These are phyloP conservation scores for Samsoniella hepiali DNA, from an alignment of 2,329 filamentous ascomycete genomes.

Conservation along the genomic window DNA sequence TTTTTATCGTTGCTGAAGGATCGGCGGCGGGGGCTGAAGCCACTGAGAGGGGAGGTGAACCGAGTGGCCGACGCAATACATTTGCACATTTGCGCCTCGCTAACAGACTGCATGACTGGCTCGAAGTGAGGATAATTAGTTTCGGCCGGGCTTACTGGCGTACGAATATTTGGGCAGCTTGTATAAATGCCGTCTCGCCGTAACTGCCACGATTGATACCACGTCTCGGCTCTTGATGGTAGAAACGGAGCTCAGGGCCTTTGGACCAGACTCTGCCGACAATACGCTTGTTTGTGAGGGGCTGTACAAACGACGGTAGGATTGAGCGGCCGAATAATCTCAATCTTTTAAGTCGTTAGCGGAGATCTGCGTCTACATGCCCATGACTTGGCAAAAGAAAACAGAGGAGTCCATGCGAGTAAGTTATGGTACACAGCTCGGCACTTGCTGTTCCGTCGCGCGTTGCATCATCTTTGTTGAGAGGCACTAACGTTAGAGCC, in stretches of 20 bases:
- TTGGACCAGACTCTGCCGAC: no score
- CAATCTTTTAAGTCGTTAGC: background rate
- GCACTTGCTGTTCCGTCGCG: background rate
- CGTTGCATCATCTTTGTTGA: background rate
- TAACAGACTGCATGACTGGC: background rate
- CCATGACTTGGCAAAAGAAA: background rate
- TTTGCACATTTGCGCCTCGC: background rate
- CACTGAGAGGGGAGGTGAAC: constrained; percentile 4
- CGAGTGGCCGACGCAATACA: background rate
- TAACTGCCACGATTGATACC: no score
- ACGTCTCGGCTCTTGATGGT: no score
- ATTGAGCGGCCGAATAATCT: background rate
- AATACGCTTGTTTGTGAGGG: background rate
- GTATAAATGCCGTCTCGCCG: no score
- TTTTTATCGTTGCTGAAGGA: background rate
- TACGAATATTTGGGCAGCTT: no score
- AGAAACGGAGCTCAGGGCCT: no score
- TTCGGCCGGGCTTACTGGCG: background rate
- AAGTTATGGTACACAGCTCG: background rate
- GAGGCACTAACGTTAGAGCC: background rate
- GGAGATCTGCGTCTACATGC: background rate
- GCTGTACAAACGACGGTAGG: background rate
- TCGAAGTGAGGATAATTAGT: background rate
- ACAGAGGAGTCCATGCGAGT: background rate
- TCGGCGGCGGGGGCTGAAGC: constrained; percentile 4